Evolutionary conservation across 345 rosid genomes (phyloP).

Genomic region (Citrus maxima): DNA sequence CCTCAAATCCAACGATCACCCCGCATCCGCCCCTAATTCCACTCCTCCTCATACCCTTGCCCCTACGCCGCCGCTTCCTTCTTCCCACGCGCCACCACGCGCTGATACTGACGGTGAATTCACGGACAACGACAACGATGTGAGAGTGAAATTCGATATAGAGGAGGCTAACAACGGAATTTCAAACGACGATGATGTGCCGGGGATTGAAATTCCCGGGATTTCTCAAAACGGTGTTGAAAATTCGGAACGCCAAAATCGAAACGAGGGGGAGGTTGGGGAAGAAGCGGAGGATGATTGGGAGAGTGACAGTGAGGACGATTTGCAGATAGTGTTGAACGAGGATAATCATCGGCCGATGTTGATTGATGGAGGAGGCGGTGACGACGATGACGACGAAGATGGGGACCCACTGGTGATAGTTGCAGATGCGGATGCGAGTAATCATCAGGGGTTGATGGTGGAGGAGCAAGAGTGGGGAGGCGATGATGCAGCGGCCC

Average conservation of each 20-base stretch:
- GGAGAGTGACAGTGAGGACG: constrained; percentile 99
- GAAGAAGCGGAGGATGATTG: constrained; percentile 54
- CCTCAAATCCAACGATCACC: constrained; percentile 29
- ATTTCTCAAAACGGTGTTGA: constrained; percentile 16
- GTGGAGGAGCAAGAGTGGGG: constrained; percentile 74
- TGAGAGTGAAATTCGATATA: constrained; percentile 59
- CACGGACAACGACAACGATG: constrained; percentile 25
- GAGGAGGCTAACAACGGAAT: constrained; percentile 57
- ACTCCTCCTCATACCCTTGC: neutral
- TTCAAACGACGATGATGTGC: constrained; percentile 16
- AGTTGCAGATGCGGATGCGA: constrained; percentile 60
- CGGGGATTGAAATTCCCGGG: constrained; percentile 52
- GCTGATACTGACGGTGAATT: constrained; percentile 23
- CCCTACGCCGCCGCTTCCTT: constrained; percentile 5
- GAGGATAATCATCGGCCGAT: constrained; percentile 50
- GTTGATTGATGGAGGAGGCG: constrained; percentile 45
- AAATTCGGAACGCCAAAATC: neutral
- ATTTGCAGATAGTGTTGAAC: constrained; percentile 88
- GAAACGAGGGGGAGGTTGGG: neutral
- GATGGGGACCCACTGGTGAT: constrained; percentile 68
- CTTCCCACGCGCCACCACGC: neutral
- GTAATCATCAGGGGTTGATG: constrained; percentile 21
- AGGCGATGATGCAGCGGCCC: constrained; percentile 57
- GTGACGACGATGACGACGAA: constrained; percentile 71
- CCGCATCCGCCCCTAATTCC: constrained; percentile 7